Evolutionary conservation across 192 early-diverging fungal genomes (phyloP).

Genomic region (Backusella macrospora): DNA sequence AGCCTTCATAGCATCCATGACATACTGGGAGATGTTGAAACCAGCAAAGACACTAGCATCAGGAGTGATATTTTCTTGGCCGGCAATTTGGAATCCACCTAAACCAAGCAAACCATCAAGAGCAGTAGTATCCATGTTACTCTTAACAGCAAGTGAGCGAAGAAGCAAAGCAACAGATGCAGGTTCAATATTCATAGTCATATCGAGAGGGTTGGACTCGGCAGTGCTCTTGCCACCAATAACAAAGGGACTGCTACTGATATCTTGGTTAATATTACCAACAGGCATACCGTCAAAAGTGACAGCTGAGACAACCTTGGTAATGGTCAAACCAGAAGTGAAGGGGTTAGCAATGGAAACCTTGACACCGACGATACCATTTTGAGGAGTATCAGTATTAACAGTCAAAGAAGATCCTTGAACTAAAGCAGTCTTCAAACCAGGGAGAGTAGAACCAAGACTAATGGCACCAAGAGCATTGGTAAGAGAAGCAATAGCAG

Average conservation of each 20-base stretch:
- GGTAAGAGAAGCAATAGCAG: slow-evolving; percentile 49
- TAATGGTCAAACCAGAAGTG: slow-evolving; percentile 50
- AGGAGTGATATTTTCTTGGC: slow-evolving; percentile 33
- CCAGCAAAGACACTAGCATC: slow-evolving; percentile 40
- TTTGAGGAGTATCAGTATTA: slow-evolving; percentile 42
- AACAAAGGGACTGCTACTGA: slow-evolving; percentile 43
- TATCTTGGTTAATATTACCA: slow-evolving; percentile 50
- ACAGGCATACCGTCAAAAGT: slow-evolving; percentile 45
- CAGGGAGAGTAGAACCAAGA: slow-evolving; percentile 52
- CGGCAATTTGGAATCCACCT: slow-evolving; percentile 42
- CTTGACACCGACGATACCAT: slow-evolving; percentile 46
- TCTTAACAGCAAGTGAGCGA: slow-evolving; percentile 47
- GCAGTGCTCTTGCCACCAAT: slow-evolving; percentile 47
- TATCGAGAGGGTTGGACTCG: slow-evolving; percentile 29
- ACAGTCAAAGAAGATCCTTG: slow-evolving; percentile 46
- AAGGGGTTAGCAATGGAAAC: slow-evolving; percentile 62
- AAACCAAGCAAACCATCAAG: slow-evolving; percentile 50
- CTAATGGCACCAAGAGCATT: slow-evolving; percentile 45
- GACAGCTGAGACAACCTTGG: slow-evolving; percentile 49
- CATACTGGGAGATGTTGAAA: slow-evolving; percentile 51
- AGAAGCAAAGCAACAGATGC: slow-evolving; percentile 50
- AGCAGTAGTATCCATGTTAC: slow-evolving; percentile 46
- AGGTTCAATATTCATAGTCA: slow-evolving; percentile 58
- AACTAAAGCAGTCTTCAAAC: slow-evolving; percentile 48
- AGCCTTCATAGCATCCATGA: slow-evolving; percentile 50